These are phyloP conservation scores for Lunasporangiospora selenospora DNA, from an alignment of 192 early-diverging fungal species.

Conservation along the genomic window DNA sequence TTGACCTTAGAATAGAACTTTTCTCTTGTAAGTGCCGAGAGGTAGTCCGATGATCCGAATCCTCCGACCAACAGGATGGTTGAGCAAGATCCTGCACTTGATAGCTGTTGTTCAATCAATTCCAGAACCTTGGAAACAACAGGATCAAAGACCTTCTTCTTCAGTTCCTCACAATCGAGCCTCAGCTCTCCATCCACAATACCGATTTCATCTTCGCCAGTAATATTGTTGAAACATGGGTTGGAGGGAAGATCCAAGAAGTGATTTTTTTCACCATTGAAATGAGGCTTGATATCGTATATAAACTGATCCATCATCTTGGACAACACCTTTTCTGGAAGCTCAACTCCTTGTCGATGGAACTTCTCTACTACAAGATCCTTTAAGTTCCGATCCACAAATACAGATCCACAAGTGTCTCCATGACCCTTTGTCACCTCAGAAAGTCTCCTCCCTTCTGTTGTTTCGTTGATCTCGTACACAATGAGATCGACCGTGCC, in stretches of 20 bases:
- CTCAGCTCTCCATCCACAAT: slow-evolving; percentile 28
- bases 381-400: slow-evolving; percentile 43
- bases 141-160: slow-evolving; percentile 47
- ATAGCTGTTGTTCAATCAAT: slow-evolving; percentile 43
- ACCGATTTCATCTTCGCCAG: slow-evolving; percentile 2
- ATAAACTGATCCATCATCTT: slow-evolving; percentile 42
- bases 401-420: slow-evolving; percentile 38
- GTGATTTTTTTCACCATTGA: slow-evolving; percentile 42
- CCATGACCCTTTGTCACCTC: slow-evolving; percentile 49
- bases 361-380: slow-evolving; percentile 19
- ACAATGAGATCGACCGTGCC: slow-evolving; percentile 32
- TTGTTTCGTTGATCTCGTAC: slow-evolving; percentile 36
- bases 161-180: slow-evolving; percentile 24
- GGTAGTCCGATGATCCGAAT: slow-evolving; percentile 52
- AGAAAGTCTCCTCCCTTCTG: slow-evolving; percentile 8
- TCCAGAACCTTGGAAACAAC: slow-evolving; percentile 21
- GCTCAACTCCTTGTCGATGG: slow-evolving; percentile 15
- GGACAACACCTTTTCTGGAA: slow-evolving; percentile 25
- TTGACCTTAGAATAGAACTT: slow-evolving; percentile 32
- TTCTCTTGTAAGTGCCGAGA: slow-evolving; percentile 44
- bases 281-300: slow-evolving; percentile 33
- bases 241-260: slow-evolving; percentile 33
- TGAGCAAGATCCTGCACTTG: background rate
- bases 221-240: no score
- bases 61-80: slow-evolving; percentile 51